phyloP scores from a whole-genome alignment of 2,329 filamentous ascomycete genomes.

The Calonectria fujianensis region DNA sequence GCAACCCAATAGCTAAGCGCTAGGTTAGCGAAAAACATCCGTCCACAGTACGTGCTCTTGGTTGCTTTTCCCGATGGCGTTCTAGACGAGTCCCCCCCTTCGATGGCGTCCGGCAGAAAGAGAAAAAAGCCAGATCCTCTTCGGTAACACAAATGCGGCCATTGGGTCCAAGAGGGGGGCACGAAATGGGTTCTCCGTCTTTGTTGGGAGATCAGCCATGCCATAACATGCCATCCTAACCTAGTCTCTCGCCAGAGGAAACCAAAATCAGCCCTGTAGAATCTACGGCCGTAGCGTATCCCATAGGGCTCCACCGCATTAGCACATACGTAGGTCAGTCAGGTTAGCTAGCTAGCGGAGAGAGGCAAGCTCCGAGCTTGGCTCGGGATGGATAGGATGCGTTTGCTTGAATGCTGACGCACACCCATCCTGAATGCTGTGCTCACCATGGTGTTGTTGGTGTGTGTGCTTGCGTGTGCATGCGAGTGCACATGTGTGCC shows the following conservation, averaged over 20 bases:
- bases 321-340: background rate
- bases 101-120: constrained; percentile 34
- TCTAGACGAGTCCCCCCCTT: constrained; percentile 35
- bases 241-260: constrained; percentile 27
- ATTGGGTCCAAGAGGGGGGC: constrained; percentile 1
- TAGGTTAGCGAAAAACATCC: constrained; percentile 31
- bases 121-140: background rate
- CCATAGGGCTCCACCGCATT: constrained; percentile 28
- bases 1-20: constrained; percentile 42
- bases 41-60: background rate
- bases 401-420: constrained; percentile 32
- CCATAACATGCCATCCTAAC: constrained; percentile 5
- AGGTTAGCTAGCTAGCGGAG: constrained; percentile 14
- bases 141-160: constrained; percentile 8
- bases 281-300: constrained; percentile 13
- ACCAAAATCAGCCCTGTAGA: constrained; percentile 37
- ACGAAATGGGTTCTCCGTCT: background rate
- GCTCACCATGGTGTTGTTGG: background rate
- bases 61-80: constrained; percentile 34
- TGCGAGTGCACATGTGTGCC: constrained; percentile 2
- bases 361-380: constrained; percentile 13
- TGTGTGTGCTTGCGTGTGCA: background rate
- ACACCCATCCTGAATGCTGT: background rate
- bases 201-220: constrained; percentile 16
- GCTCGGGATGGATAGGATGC: background rate